Percentiles rank a stretch among this genome's conserved stretches.
These are phyloP conservation scores for Leavenworthia alabamica DNA, from an alignment of 345 rosid species.

Conservation along the genomic window DNA sequence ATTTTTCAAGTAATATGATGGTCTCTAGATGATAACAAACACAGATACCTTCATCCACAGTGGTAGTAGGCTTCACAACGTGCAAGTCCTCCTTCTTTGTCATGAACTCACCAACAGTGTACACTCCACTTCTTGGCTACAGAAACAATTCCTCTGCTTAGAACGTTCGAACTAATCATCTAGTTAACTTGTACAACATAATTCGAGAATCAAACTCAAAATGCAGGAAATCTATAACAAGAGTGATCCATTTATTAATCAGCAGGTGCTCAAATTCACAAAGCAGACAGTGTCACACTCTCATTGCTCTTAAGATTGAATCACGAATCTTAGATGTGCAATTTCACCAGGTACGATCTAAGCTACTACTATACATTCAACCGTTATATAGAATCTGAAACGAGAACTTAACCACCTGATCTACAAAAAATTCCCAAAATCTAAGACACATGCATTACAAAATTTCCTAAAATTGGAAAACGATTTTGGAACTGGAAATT, in stretches of 20 bases:
- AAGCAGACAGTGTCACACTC: neutral
- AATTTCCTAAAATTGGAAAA: neutral
- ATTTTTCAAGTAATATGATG: neutral
- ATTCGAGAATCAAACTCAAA: neutral
- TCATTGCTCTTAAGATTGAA: neutral
- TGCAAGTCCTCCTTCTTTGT: conserved; percentile 65
- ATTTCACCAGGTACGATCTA: neutral
- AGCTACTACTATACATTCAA: neutral
- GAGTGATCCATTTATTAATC: neutral
- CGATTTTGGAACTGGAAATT: neutral
- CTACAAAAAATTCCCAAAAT: neutral
- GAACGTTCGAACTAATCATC: neutral
- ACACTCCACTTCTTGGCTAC: conserved; percentile 55
- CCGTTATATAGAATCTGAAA: neutral
- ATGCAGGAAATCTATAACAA: neutral
- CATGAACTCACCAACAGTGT: conserved; percentile 88
- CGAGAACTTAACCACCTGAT: neutral
- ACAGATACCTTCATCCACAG: conserved; percentile 71
- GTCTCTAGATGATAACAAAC: neutral
- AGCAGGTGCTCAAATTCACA: neutral
- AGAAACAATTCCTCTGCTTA: neutral
- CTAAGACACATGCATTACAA: neutral
- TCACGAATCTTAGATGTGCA: neutral
- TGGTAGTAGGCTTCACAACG: conserved; percentile 68
- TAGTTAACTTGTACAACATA: neutral